phyloP scores from a whole-genome alignment of 345 rosid genomes.

The Anacardium occidentale region DNA sequence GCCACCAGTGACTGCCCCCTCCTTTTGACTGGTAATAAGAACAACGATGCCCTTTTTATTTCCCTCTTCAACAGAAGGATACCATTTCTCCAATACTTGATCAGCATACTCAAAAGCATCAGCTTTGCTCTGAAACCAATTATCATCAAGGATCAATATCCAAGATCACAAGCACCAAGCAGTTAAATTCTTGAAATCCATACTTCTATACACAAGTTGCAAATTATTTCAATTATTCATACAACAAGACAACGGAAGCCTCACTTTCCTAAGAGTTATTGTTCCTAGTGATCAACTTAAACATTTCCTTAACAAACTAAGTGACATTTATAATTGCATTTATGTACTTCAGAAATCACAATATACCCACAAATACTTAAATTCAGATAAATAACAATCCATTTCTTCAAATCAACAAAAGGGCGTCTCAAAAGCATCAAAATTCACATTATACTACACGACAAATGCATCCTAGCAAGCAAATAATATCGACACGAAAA shows the following conservation, averaged over 20 bases:
- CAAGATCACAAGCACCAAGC: constrained; percentile 1
- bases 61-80: constrained; percentile 86
- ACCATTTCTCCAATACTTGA: constrained; percentile 91
- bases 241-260: not conserved
- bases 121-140: constrained; percentile 81
- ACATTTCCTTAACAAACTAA: not conserved
- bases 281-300: no score
- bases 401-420: no score
- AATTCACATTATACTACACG: no score
- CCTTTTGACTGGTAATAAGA: constrained; percentile 88
- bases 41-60: constrained; percentile 89
- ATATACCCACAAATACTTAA: not conserved
- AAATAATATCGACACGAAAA: not conserved
- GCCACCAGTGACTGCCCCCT: constrained; percentile 97
- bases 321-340: not conserved
- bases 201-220: not conserved
- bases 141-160: constrained; percentile 11
- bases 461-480: no score
- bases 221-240: not conserved
- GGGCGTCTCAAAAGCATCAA: no score
- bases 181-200: not conserved
- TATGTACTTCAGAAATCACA: not conserved
- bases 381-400: no score
- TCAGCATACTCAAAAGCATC: constrained; percentile 99
- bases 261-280: no score